Percentiles rank a stretch among this genome's conserved stretches.
These are phyloP conservation scores for Trichoderma polysporum DNA, from an alignment of 2,329 filamentous ascomycete genomes.

Conservation along the genomic window DNA sequence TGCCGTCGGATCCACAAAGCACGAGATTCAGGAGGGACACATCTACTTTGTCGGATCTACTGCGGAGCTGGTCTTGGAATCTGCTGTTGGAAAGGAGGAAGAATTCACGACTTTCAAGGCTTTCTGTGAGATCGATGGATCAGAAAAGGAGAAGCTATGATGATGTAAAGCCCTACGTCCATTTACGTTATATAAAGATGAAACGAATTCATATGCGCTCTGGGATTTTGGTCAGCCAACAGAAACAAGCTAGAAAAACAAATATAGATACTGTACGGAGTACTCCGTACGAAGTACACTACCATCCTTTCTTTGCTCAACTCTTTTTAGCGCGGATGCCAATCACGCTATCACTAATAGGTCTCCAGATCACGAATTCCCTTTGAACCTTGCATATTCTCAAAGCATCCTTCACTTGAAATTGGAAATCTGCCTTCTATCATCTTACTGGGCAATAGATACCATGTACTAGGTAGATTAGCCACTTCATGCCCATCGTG, in stretches of 20 bases:
- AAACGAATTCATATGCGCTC: background rate
- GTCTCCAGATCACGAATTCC: too few relatives aligned
- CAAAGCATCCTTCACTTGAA: background rate
- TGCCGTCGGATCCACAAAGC: constrained; percentile 76
- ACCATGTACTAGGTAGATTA: background rate
- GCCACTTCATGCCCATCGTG: background rate
- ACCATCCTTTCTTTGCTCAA: background rate
- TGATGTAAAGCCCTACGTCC: too few relatives aligned
- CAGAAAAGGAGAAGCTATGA: constrained; percentile 33
- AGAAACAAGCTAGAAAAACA: background rate
- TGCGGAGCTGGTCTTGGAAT: constrained; percentile 79
- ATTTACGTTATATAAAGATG: background rate
- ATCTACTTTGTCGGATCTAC: constrained; percentile 87
- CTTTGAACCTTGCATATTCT: background rate
- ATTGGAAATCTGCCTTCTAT: background rate
- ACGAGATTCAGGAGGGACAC: constrained; percentile 70
- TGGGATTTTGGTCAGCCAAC: background rate
- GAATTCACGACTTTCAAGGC: constrained; percentile 88
- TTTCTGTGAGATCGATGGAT: constrained; percentile 76
- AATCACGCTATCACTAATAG: background rate
- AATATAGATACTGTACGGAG: background rate
- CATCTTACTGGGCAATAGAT: background rate
- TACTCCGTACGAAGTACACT: too few relatives aligned
- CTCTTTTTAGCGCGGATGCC: background rate
- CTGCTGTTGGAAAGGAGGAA: constrained; percentile 57